phyloP scores from a whole-genome alignment of 2,329 filamentous ascomycete genomes.

The Pseudogymnoascus sp. region DNA sequence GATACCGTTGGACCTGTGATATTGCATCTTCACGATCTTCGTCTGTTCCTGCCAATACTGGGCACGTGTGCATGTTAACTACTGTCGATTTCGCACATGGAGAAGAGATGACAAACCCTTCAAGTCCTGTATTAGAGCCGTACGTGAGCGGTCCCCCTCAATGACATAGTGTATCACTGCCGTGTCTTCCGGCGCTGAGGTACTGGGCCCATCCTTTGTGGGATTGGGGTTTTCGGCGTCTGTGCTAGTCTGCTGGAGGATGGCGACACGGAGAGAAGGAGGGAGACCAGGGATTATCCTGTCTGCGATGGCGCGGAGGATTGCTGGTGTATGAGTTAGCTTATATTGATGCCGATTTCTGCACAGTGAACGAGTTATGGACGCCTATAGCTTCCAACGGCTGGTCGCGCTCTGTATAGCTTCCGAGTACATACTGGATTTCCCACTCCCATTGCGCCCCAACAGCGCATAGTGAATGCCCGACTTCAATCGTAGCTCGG shows the following conservation, averaged over 20 bases:
- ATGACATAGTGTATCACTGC: background rate
- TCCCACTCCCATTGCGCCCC: conserved; percentile 75
- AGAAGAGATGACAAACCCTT: background rate
- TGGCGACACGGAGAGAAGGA: conserved; percentile 55
- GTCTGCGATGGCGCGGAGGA: conserved; percentile 68
- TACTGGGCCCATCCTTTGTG: conserved; percentile 19
- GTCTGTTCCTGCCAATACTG: conserved; percentile 53
- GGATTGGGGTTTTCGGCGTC: conserved; percentile 31
- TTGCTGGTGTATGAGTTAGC: conserved; percentile 37
- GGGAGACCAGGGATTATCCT: conserved; percentile 73
- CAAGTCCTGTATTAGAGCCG: conserved; percentile 9
- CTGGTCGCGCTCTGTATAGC: background rate
- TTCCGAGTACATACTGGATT: conserved; percentile 54
- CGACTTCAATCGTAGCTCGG: conserved; percentile 63
- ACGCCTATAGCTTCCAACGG: background rate
- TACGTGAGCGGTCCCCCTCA: conserved; percentile 11
- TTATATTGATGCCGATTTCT: background rate
- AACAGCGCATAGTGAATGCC: conserved; percentile 70
- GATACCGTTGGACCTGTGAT: conserved; percentile 52
- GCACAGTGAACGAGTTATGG: background rate
- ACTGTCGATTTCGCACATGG: background rate
- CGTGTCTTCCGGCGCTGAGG: background rate
- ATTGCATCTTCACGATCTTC: conserved; percentile 47
- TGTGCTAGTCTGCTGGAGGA: conserved; percentile 58
- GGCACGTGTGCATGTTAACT: background rate